Evolutionary conservation across 805 yeast genomes (phyloP).

Genomic region (Hanseniaspora valbyensis): DNA sequence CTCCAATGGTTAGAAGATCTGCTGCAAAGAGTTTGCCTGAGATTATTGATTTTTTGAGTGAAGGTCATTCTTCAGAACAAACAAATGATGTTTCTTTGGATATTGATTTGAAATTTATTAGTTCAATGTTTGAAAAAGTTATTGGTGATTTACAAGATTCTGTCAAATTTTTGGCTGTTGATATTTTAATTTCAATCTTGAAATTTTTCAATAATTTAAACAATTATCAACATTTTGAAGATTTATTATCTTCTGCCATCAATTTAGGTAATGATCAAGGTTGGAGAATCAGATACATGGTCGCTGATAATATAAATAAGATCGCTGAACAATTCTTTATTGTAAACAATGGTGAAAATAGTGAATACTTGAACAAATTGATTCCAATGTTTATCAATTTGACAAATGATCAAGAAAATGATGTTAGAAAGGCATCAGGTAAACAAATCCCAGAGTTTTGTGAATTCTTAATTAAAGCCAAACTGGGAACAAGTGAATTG

Average conservation of each 20-base stretch:
- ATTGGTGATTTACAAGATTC: constrained; percentile 87
- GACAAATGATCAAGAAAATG: constrained; percentile 90
- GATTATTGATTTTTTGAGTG: constrained; percentile 50
- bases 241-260: constrained; percentile 53
- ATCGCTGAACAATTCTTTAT: constrained; percentile 52
- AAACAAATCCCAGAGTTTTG: constrained; percentile 77
- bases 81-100: constrained; percentile 38
- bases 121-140: constrained; percentile 69
- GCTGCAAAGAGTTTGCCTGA: constrained; percentile 78
- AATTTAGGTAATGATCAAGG: constrained; percentile 75
- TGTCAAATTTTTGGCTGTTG: constrained; percentile 81
- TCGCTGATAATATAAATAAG: constrained; percentile 81
- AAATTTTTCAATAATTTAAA: constrained; percentile 49
- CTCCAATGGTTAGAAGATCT: constrained; percentile 95
- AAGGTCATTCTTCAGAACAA: constrained; percentile 6
- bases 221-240: constrained; percentile 50
- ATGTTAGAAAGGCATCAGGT: constrained; percentile 89
- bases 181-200: constrained; percentile 73
- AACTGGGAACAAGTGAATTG: not conserved
- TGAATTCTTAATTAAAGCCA: constrained; percentile 32
- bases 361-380: constrained; percentile 29
- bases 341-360: constrained; percentile 42
- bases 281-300: constrained; percentile 98
- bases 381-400: constrained; percentile 55
- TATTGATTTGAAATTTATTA: constrained; percentile 64